Percentiles rank a stretch among this genome's conserved stretches.
phyloP scores from a whole-genome alignment of 495 filamentous ascomycete genomes.

The Penicillium robsamsonii region DNA sequence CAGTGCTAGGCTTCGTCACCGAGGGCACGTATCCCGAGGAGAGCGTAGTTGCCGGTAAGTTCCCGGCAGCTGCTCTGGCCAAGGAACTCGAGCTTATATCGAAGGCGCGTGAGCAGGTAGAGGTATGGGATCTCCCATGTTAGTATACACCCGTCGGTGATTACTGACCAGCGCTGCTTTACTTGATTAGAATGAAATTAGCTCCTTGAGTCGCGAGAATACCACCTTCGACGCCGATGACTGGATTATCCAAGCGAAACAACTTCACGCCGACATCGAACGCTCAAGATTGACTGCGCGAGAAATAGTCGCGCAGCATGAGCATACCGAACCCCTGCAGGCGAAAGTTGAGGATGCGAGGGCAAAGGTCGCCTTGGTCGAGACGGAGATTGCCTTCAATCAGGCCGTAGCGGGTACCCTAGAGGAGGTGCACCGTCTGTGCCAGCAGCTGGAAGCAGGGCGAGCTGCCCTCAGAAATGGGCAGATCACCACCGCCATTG shows the following conservation, averaged over 20 bases:
- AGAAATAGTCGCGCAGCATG: conserved; percentile 70
- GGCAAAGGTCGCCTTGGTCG: conserved; percentile 66
- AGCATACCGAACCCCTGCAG: conserved; percentile 59
- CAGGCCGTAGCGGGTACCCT: conserved; percentile 62
- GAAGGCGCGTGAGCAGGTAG: conserved; percentile 62
- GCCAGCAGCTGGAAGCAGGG: conserved; percentile 43
- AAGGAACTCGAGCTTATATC: conserved; percentile 63
- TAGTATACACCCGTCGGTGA: neutral
- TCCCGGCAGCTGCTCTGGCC: conserved; percentile 58
- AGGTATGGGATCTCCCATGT: conserved; percentile 49
- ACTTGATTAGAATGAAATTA: conserved; percentile 62
- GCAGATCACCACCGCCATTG: conserved; percentile 53
- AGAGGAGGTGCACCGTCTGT: conserved; percentile 52
- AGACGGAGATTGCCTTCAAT: conserved; percentile 76
- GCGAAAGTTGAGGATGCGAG: conserved; percentile 61
- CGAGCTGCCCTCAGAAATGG: conserved; percentile 47
- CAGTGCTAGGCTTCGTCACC: conserved; percentile 70
- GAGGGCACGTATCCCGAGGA: conserved; percentile 75
- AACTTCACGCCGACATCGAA: conserved; percentile 79
- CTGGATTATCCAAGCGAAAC: conserved; percentile 81
- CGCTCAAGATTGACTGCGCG: conserved; percentile 67
- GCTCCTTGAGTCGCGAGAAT: conserved; percentile 65
- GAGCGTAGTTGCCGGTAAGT: conserved; percentile 59
- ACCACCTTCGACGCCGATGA: conserved; percentile 73
- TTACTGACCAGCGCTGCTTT: conserved; percentile 4